Percentiles rank a stretch among this genome's conserved stretches.
These are phyloP conservation scores for Curvularia spicifera DNA, from an alignment of 2,329 filamentous ascomycete species.

Conservation along the genomic window DNA sequence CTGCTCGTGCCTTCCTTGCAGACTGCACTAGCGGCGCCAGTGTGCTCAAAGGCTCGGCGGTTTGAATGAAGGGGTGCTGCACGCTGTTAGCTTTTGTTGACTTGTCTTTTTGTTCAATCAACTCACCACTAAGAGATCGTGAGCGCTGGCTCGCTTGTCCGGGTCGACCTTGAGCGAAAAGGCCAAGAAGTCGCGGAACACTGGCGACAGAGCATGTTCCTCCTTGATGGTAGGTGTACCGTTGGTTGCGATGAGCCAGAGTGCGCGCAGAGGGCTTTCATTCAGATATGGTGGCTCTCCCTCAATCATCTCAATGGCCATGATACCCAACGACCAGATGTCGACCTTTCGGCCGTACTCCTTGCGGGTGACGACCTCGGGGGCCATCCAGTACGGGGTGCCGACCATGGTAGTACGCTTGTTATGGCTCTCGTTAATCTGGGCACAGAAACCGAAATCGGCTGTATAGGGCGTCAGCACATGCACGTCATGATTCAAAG, in stretches of 20 bases:
- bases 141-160: conserved; percentile 93
- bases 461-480: conserved; percentile 59
- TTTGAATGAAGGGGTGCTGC: conserved; percentile 59
- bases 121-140: conserved; percentile 89
- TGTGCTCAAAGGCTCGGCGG: conserved; percentile 64
- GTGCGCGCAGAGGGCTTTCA: conserved; percentile 87
- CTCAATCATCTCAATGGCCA: conserved; percentile 99
- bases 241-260: conserved; percentile 96
- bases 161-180: conserved; percentile 96
- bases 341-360: conserved; percentile 99
- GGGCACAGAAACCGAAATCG: conserved; percentile 98
- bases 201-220: conserved; percentile 76
- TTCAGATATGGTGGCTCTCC: conserved; percentile 97
- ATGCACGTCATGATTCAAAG: background rate
- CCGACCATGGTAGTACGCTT: conserved; percentile 99
- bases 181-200: conserved; percentile 90
- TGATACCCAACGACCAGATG: conserved; percentile 98
- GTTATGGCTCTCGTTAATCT: conserved; percentile 95
- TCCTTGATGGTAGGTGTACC: conserved; percentile 96
- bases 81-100: conserved; percentile 17
- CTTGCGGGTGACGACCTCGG: conserved; percentile 94
- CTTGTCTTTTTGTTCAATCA: background rate
- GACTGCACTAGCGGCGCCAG: conserved; percentile 86
- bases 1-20: conserved; percentile 81
- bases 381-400: conserved; percentile 99